These are phyloP conservation scores for Phyllosticta paracitricarpa DNA, from an alignment of 2,329 filamentous ascomycete genomes.

Conservation along the genomic window DNA sequence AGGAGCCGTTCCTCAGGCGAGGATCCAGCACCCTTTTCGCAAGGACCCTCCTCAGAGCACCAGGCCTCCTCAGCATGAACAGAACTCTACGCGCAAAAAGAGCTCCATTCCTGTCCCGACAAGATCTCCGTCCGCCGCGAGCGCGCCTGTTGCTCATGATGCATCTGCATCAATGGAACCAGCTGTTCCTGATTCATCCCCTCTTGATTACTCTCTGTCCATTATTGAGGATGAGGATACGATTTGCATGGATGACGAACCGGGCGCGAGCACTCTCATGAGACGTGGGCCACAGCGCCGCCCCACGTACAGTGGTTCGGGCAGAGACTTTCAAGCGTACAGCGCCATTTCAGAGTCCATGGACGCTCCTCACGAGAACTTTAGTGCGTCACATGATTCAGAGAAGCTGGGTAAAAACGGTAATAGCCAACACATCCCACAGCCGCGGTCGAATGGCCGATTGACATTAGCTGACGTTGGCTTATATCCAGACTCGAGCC, in stretches of 20 bases:
- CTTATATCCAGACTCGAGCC: not conserved
- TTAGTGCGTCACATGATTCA: too few species aligned
- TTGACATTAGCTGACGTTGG: not conserved
- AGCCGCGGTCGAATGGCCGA: too few species aligned
- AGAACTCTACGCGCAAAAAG: not conserved
- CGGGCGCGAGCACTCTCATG: conserved; percentile 2
- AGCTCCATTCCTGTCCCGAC: conserved; percentile 2
- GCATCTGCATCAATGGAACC: not conserved
- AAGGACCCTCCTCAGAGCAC: not conserved
- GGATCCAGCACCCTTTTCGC: not conserved
- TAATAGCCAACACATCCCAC: not conserved
- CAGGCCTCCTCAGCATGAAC: not conserved
- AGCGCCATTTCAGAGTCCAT: not conserved
- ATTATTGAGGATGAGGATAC: conserved; percentile 7
- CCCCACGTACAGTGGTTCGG: not conserved
- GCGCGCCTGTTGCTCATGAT: not conserved
- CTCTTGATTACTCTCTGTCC: not conserved
- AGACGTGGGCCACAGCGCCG: conserved; percentile 3
- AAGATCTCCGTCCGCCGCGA: not conserved
- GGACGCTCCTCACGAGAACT: not conserved
- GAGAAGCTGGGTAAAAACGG: not conserved
- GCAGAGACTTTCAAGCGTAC: not conserved
- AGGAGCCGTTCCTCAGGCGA: not conserved
- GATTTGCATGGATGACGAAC: not conserved
- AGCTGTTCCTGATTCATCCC: not conserved